These are phyloP conservation scores for Yarrowia keelungensis DNA, from an alignment of 805 yeast genomes.

Conservation along the genomic window DNA sequence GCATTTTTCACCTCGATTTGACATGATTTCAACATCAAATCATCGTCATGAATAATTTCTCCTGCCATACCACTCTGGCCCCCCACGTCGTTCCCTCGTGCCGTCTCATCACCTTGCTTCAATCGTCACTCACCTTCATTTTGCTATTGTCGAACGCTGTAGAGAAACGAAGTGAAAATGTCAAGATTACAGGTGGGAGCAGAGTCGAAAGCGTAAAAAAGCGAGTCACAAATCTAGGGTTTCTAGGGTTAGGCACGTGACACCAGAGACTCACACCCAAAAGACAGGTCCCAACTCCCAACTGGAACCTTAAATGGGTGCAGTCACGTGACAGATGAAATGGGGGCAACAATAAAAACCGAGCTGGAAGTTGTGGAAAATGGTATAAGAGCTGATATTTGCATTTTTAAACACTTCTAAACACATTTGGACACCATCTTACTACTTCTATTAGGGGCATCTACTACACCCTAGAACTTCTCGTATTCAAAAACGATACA, in stretches of 20 bases:
- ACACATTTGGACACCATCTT: too few relatives aligned
- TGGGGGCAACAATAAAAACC: too few relatives aligned
- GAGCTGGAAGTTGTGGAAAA: too few relatives aligned
- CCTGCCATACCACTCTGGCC: not conserved
- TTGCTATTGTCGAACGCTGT: constrained; percentile 39
- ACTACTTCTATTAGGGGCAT: too few relatives aligned
- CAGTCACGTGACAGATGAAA: not conserved
- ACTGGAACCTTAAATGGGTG: not conserved
- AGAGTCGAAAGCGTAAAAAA: constrained; percentile 37
- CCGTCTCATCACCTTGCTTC: not conserved
- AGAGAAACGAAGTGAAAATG: constrained; percentile 38
- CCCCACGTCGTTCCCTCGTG: not conserved
- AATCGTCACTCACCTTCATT: constrained; percentile 36
- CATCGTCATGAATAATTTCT: not conserved
- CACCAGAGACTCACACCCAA: not conserved
- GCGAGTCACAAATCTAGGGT: constrained; percentile 35
- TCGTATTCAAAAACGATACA: constrained; percentile 1
- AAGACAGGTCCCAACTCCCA: constrained; percentile 16
- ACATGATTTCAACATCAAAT: too few relatives aligned
- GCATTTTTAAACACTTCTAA: too few relatives aligned
- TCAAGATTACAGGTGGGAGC: constrained; percentile 39
- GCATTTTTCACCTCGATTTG: too few relatives aligned
- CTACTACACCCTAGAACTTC: not conserved
- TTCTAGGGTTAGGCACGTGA: constrained; percentile 33
- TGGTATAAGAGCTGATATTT: too few relatives aligned